These are phyloP conservation scores for Vigna unguiculata DNA, from an alignment of 306 rosid species.

Conservation along the genomic window DNA sequence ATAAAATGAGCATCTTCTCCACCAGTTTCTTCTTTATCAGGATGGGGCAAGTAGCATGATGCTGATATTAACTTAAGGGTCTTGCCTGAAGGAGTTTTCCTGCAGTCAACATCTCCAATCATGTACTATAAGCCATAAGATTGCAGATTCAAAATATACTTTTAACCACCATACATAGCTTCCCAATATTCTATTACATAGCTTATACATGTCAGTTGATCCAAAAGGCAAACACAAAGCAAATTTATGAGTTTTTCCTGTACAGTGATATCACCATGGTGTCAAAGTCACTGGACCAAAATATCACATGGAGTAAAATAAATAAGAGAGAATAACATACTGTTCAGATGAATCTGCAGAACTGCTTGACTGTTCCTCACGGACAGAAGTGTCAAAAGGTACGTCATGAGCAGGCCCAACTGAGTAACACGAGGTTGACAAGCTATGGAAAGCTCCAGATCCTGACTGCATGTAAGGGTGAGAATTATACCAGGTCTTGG, in stretches of 20 bases:
- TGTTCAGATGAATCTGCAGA: conserved; percentile 71
- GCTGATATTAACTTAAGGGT: conserved; percentile 78
- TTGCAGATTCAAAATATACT: conserved; percentile 19
- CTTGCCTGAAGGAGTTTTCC: conserved; percentile 68
- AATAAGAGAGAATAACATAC: conserved; percentile 55
- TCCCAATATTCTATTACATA: conserved; percentile 3
- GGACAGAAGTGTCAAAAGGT: conserved; percentile 72
- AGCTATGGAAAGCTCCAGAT: conserved; percentile 64
- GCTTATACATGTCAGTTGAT: not conserved
- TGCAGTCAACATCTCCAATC: conserved; percentile 53
- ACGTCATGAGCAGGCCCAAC: conserved; percentile 76
- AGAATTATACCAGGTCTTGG: conserved; percentile 60
- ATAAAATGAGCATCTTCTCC: conserved; percentile 99
- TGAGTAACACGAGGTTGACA: conserved; percentile 59
- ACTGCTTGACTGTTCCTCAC: conserved; percentile 65
- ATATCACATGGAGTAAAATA: not conserved
- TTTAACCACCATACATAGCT: conserved; percentile 13
- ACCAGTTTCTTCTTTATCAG: conserved; percentile 97
- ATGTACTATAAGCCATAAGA: conserved; percentile 31
- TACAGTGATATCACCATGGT: not conserved
- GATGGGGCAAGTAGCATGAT: conserved; percentile 97
- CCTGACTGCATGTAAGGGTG: conserved; percentile 51
- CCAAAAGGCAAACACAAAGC: not conserved
- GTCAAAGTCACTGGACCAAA: not conserved
- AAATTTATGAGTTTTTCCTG: conserved; percentile 5